Evolutionary conservation across 2,329 filamentous ascomycete genomes (phyloP).

Genomic region (Aulographum hederae): DNA sequence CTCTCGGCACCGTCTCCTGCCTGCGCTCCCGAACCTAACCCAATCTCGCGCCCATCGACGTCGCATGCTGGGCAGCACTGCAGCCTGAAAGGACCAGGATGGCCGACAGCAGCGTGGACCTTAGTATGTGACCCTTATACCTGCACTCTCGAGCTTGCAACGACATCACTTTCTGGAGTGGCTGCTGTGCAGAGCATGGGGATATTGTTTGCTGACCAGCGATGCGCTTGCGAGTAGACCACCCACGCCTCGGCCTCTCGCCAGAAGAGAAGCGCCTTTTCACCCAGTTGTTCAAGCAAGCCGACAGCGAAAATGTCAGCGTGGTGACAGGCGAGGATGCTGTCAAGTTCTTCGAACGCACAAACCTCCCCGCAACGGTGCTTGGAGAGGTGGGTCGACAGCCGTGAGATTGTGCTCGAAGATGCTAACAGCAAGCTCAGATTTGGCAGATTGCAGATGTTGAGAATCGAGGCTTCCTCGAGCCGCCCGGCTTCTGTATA

Average conservation of each 20-base stretch:
- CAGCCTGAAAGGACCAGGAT: no score
- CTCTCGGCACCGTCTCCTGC: no score
- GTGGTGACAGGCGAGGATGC: constrained; percentile 93
- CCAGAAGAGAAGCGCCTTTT: constrained; percentile 88
- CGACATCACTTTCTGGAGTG: no score
- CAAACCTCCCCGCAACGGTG: constrained; percentile 65
- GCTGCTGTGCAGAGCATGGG: no score
- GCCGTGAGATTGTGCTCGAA: constrained; percentile 1
- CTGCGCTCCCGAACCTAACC: no score
- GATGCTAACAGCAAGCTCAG: constrained; percentile 26
- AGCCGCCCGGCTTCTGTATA: constrained; percentile 80
- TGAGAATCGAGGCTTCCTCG: constrained; percentile 88
- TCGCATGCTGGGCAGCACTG: no score
- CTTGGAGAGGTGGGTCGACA: constrained; percentile 60
- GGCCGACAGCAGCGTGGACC: no score
- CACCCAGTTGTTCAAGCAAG: constrained; percentile 80
- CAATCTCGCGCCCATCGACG: no score
- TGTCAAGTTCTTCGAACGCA: constrained; percentile 96
- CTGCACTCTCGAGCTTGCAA: no score
- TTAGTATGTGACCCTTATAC: no score
- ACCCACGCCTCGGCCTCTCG: constrained; percentile 63
- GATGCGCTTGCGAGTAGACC: no score
- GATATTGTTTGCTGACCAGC: no score
- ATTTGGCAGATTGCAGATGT: constrained; percentile 99
- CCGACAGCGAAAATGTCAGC: constrained; percentile 78